Conservation (phyloP, 257 asterid genomes). For the Fraxinus excelsior region DNA sequence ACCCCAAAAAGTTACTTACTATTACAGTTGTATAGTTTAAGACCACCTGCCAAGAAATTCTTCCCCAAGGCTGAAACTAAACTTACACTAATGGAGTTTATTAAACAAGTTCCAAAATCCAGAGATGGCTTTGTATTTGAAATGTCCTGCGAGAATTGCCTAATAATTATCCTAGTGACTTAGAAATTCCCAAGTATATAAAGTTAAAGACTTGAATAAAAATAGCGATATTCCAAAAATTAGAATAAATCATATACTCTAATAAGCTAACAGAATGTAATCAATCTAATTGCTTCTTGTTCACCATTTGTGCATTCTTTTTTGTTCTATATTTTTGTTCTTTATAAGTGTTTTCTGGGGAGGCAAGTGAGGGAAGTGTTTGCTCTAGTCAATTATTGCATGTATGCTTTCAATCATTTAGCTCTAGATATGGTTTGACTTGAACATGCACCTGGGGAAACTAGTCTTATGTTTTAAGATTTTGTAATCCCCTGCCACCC, state of each 20-base stretch:
- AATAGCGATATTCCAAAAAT: neutral
- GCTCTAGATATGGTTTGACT: neutral
- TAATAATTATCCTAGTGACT: neutral
- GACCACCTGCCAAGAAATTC: neutral
- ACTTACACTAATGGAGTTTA: neutral
- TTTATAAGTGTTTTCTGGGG: neutral
- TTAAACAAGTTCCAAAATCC: neutral
- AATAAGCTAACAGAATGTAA: neutral
- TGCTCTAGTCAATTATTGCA: neutral
- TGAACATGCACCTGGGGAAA: neutral
- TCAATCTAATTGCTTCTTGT: neutral
- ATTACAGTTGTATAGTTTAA: neutral
- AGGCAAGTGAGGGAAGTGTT: neutral
- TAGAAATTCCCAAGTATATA: neutral
- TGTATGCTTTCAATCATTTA: neutral
- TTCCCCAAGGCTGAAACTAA: neutral
- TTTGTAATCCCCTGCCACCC: neutral
- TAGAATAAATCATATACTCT: neutral
- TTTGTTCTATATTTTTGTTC: neutral
- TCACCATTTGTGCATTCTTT: neutral
- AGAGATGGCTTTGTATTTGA: neutral
- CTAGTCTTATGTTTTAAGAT: neutral
- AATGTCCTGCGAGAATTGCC: neutral
- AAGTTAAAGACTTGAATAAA: neutral
- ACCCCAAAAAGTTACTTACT: neutral